Conservation (phyloP, 257 asterid genomes). For the Przewalskia tangutica region DNA sequence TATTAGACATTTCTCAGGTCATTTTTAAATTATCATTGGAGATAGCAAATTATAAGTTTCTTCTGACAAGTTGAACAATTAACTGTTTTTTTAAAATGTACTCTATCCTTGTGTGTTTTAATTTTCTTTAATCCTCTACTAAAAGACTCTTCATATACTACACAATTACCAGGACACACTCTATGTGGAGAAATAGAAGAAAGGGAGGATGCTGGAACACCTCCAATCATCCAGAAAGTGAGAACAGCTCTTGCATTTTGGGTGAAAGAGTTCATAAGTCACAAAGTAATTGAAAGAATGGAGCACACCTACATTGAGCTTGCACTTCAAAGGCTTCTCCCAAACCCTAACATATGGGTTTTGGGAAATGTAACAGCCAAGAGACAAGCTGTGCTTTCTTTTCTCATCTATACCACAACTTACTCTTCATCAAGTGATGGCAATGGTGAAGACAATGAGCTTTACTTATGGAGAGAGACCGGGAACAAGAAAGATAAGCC, state of each 20-base stretch:
- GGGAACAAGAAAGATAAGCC: conserved; percentile 21
- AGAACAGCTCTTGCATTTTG: conserved; percentile 45
- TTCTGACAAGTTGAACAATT: too few relatives aligned
- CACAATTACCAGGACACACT: conserved; percentile 26
- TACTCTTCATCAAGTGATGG: neutral
- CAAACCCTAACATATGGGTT: conserved; percentile 21
- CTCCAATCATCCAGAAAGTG: conserved; percentile 33
- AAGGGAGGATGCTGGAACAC: conserved; percentile 50
- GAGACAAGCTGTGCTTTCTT: conserved; percentile 43
- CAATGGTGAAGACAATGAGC: neutral
- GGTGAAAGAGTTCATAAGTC: conserved; percentile 40
- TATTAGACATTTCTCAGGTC: too few relatives aligned
- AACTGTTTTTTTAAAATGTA: too few relatives aligned
- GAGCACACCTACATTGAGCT: conserved; percentile 24
- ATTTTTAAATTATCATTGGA: too few relatives aligned
- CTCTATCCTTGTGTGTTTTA: too few relatives aligned
- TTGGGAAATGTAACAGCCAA: conserved; percentile 29
- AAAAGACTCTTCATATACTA: neutral
- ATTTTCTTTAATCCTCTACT: neutral
- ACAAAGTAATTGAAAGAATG: conserved; percentile 10
- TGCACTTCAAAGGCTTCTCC: conserved; percentile 26
- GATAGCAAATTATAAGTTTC: too few relatives aligned
- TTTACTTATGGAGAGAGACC: neutral
- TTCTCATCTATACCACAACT: conserved; percentile 2
- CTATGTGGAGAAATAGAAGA: conserved; percentile 35